Percentiles rank a stretch among this genome's conserved stretches.
Evolutionary conservation across 2,329 filamentous ascomycete species (phyloP).

Genomic region (Penicillium oxalicum): DNA sequence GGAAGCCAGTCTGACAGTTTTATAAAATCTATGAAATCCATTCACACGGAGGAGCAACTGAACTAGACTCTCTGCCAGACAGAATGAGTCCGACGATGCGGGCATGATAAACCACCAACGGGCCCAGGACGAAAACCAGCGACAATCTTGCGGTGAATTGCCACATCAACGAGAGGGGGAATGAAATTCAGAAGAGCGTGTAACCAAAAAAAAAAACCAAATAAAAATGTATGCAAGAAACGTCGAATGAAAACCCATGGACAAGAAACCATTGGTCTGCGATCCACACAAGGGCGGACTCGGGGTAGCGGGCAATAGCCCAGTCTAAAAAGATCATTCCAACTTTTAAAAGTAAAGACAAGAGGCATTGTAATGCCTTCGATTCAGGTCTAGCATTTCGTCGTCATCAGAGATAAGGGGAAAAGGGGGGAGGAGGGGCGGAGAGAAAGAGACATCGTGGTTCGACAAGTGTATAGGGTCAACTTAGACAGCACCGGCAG

Average conservation of each 20-base stretch:
- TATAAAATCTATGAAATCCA: background rate
- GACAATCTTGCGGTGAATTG: conserved; percentile 4
- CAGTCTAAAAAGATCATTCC: conserved; percentile 4
- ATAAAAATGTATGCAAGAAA: background rate
- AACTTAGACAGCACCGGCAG: conserved; percentile 70
- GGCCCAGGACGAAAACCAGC: conserved; percentile 4
- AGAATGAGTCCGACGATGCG: conserved; percentile 3
- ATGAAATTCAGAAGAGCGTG: conserved; percentile 16
- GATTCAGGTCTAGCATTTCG: conserved; percentile 33
- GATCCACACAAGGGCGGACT: conserved; percentile 3
- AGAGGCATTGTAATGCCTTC: conserved; percentile 19
- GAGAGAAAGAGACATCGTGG: conserved; percentile 8
- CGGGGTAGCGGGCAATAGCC: conserved; percentile 5
- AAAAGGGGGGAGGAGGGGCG: conserved; percentile 4
- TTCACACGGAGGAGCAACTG: conserved; percentile 1
- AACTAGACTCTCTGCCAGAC: conserved; percentile 11
- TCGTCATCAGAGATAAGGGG: conserved; percentile 23
- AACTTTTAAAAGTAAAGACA: background rate
- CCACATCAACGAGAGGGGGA: conserved; percentile 8
- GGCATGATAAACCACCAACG: conserved; percentile 1
- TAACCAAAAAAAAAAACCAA: conserved; percentile 6
- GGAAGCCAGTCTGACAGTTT: background rate
- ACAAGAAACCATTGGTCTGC: conserved; percentile 17
- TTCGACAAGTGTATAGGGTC: background rate
- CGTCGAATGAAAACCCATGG: background rate